phyloP scores from a whole-genome alignment of 2,329 filamentous ascomycete species.

The Pseudogymnoascus sp. region DNA sequence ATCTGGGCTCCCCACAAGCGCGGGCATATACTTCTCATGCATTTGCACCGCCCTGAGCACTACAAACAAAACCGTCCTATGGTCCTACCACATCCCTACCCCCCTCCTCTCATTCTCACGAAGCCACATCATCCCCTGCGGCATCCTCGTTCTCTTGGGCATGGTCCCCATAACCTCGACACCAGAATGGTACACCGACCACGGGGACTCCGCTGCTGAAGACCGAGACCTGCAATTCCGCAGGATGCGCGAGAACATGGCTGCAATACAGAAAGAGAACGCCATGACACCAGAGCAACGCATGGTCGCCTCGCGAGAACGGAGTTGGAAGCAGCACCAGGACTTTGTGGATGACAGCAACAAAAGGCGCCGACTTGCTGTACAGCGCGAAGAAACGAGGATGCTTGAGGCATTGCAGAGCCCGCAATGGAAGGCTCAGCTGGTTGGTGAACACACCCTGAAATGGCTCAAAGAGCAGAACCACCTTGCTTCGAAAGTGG shows the following conservation, averaged over 20 bases:
- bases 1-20: conserved; percentile 16
- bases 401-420: conserved; percentile 44
- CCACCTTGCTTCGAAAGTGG: conserved; percentile 22
- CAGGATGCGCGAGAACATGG: conserved; percentile 33
- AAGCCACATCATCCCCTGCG: conserved; percentile 48
- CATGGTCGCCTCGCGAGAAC: conserved; percentile 33
- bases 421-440: conserved; percentile 42
- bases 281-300: conserved; percentile 36
- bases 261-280: conserved; percentile 37
- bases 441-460: conserved; percentile 38
- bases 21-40: conserved; percentile 49
- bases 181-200: conserved; percentile 44
- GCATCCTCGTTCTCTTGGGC: conserved; percentile 47
- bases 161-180: conserved; percentile 43
- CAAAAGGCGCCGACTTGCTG: conserved; percentile 33
- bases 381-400: conserved; percentile 38
- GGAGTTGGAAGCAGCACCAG: conserved; percentile 36
- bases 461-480: conserved; percentile 35
- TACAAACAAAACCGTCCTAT: conserved; percentile 46
- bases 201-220: conserved; percentile 30
- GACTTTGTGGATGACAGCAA: conserved; percentile 40
- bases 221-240: conserved; percentile 32
- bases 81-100: conserved; percentile 52
- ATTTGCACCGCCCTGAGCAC: conserved; percentile 48
- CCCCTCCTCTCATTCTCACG: conserved; percentile 43